Evolutionary conservation across 345 rosid species (phyloP), one percentile per base, ranked within the genome.

Genomic region (Dimocarpus longan): DNA sequence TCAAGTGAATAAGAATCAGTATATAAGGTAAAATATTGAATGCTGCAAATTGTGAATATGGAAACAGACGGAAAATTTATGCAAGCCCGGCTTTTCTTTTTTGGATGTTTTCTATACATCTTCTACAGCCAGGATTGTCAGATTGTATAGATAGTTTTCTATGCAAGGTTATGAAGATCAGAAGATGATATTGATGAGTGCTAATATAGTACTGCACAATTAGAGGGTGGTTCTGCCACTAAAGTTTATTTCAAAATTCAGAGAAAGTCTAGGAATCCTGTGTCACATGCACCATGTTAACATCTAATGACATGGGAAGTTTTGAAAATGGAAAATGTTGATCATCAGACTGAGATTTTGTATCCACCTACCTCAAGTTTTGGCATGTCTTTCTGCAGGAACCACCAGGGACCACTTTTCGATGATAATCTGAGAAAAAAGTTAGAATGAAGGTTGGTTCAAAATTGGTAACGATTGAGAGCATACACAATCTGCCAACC

Each of bases 391-490:
- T 83, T 66, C 63, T 76, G 86, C 79, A 86, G 44, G 81, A 83
- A 85, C 84, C 82, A 70, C 88, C 88, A 83, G 3, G 88, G 88
- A 6, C 88, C 88, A n/a, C 81, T 79, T 68, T 66, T 86, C 5
- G 75, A 79, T 26, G 8, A 40, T 44, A 86, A 70, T 67, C 88
- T 82, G 82, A 4, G 19, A 40, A 1, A 1, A 46, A 72, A 19
- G 8, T 26, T 26, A 52, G 52, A 63, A 32, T 10, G 12, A 40
- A 22, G 40, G 64, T 39, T 15, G 8, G 24, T 74, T 63, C 24
- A 44, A 37, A 52, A 44, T n/a, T 28, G 56, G 56, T 50, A 26
- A 26, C 28, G 28, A 26, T 26, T 26, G 28, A 26, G 28, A 26
- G 28, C 28, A 26, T 26, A 50, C 54, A 52, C 57, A 13, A 52